Evolutionary conservation across 164 flowering plant species (phyloP), one percentile per base, ranked within the genome.

Genomic region (Cinnamomum chago): DNA sequence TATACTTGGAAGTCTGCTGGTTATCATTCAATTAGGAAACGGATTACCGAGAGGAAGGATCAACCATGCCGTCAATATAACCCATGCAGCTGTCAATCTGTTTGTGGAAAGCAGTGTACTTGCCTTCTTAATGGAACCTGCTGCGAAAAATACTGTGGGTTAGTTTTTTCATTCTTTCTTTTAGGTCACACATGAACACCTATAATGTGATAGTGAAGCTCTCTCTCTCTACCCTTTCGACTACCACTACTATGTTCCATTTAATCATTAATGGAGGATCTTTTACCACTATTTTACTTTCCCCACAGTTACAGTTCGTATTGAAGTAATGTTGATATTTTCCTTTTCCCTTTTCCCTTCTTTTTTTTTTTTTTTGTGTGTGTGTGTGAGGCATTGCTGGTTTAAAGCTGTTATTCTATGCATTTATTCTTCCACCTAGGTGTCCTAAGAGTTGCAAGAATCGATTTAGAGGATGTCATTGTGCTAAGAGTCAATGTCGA

Each of bases 101-200:
- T 94, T 67, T 96, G 99, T 79, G 94, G 94, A 58, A 96, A 94
- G 82, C 90, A 92, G 73, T 93, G 98, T 75, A n/a, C 91, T 30
- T 96, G 99, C 79, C 92, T 88, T 80, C 55, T 87, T 25, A 94
- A 88, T 84, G 97, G 94, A 25, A 96, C 98, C 50, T 94, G 98
- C 84, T 96, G 99, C 77, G 99, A 96, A 71, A 96, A 96, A 81
- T 96, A 96, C 76, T 96, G 99, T 72, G 99, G 98, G 99, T 96
- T 73, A 85, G 92, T 73, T 72, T 70, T 81, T 47, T n/a, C 6
- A 30, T 1, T 40, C 11, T 40, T 40, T 40, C 47, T 5, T 40
- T 40, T 7, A 7, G 47, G 47, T 40, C 47, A 3, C 58, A 13
- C n/a, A 20, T 55, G 60, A 15, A 55, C n/a, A 55, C 60, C 13